Base-by-base conservation (phyloP, 108 stramenopile genomes). In the Licmophora abbreviata region DNA sequence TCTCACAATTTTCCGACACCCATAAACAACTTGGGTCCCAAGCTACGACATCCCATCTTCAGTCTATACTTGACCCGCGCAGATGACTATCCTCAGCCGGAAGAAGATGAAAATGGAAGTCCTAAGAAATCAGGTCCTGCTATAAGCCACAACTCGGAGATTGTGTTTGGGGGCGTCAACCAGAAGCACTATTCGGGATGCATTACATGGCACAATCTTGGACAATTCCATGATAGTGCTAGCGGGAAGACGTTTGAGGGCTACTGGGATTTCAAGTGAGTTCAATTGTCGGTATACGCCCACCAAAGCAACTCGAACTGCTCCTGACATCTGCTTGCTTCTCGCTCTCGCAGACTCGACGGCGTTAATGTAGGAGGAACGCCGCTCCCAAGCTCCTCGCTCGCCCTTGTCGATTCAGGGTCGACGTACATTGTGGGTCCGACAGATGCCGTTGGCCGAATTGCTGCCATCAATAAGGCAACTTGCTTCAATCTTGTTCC, bases 401-500 rank as follows among this genome's bases (percentile, higher is more conserved):
- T 43, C 43, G 94, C 92, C 22, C 78, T 97, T 51, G 67, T 95
- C 37, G 97, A 97, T 81, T 80, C 87, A 10, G 94, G 95, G 29
- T 90, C 92, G 28, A 91, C 82, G 37, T 77, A 93, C 53, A 73
- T 97, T 46, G 75, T 92, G 11, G 95, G 94, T 10, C 97, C 97
- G 7, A 54, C 46, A 20, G 56, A 61, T 15, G 73, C 63, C 6
- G 74, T 95, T 8, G 63, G 56, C 40, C 42, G 69, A 43, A 59
- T 97, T 46, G 94, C 90, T 27, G 27, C 42, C n/a, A 10, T 66
- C 28, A 72, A 72, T 32, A 33, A 58, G 29, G 78, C 73, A 6
- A 54, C 45, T 61, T 78, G 77, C 32, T 69, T 73, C 40, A 51
- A n/a, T n/a, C n/a, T n/a, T n/a, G n/a, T n/a, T n/a, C n/a, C n/a